phyloP scores from a whole-genome alignment of 176 grass and related monocot species.

The Panicum miliaceum region DNA sequence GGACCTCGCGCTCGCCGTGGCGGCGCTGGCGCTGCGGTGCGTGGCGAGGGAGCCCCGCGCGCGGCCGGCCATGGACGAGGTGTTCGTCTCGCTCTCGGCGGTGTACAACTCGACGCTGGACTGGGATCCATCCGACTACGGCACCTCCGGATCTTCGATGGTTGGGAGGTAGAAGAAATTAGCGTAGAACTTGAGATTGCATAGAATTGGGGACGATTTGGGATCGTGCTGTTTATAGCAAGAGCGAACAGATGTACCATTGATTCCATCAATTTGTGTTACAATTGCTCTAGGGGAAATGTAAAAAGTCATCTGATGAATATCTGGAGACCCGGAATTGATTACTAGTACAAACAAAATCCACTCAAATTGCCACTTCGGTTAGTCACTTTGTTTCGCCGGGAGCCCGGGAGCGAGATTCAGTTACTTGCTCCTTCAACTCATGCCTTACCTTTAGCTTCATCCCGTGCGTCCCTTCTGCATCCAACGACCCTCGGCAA shows the following conservation, averaged over 20 bases:
- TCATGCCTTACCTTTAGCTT: too few species aligned
- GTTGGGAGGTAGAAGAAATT: constrained; percentile 38
- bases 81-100: constrained; percentile 57
- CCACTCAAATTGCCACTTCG: background rate
- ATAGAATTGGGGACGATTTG: background rate
- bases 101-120: constrained; percentile 66
- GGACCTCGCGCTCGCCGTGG: constrained; percentile 68
- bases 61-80: constrained; percentile 57
- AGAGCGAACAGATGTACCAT: background rate
- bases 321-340: background rate
- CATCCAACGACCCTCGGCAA: too few species aligned
- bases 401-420: too few species aligned
- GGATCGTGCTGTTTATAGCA: background rate
- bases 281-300: background rate
- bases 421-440: too few species aligned
- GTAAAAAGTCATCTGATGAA: background rate
- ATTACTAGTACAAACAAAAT: background rate
- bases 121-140: constrained; percentile 61
- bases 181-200: background rate
- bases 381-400: background rate
- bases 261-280: background rate
- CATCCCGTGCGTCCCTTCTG: too few species aligned
- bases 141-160: constrained; percentile 56
- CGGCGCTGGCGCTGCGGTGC: constrained; percentile 68
- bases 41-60: constrained; percentile 54